phyloP scores from a whole-genome alignment of 768 basidiomycete genomes.

The Leccinum sublutescens region DNA sequence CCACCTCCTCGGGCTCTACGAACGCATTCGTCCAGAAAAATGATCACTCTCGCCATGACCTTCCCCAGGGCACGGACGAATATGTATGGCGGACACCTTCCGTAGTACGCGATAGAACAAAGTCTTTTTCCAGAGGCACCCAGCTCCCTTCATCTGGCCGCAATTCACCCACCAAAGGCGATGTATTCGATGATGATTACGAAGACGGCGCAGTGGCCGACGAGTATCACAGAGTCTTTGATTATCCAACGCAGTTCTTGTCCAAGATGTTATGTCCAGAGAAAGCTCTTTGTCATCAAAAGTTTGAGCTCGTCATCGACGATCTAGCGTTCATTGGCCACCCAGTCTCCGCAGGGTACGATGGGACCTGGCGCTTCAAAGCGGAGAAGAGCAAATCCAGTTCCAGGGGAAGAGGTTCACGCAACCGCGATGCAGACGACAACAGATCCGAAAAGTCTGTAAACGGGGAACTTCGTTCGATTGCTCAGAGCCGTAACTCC shows the following conservation, averaged over 20 bases:
- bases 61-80: constrained; percentile 37
- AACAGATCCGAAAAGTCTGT: constrained; percentile 32
- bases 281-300: constrained; percentile 82
- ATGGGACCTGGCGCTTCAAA: constrained; percentile 75
- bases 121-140: constrained; percentile 48
- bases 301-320: constrained; percentile 90
- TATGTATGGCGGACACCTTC: constrained; percentile 65
- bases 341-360: constrained; percentile 78
- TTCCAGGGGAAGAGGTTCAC: constrained; percentile 56
- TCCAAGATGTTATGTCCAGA: constrained; percentile 80
- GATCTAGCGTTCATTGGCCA: constrained; percentile 93
- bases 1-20: constrained; percentile 30
- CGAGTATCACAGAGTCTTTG: constrained; percentile 72
- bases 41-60: not conserved
- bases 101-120: constrained; percentile 46
- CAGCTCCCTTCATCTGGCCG: constrained; percentile 48
- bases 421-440: constrained; percentile 41
- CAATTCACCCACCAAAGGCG: constrained; percentile 49
- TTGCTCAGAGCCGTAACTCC: constrained; percentile 32
- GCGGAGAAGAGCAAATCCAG: constrained; percentile 53
- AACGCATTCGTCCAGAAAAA: constrained; percentile 6
- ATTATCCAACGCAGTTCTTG: constrained; percentile 78
- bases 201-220: constrained; percentile 35
- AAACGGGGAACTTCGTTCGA: constrained; percentile 34
- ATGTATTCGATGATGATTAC: constrained; percentile 35